Evolutionary conservation across 1,284 basidiomycete genomes (phyloP).

Genomic region (Puccinia horiana): DNA sequence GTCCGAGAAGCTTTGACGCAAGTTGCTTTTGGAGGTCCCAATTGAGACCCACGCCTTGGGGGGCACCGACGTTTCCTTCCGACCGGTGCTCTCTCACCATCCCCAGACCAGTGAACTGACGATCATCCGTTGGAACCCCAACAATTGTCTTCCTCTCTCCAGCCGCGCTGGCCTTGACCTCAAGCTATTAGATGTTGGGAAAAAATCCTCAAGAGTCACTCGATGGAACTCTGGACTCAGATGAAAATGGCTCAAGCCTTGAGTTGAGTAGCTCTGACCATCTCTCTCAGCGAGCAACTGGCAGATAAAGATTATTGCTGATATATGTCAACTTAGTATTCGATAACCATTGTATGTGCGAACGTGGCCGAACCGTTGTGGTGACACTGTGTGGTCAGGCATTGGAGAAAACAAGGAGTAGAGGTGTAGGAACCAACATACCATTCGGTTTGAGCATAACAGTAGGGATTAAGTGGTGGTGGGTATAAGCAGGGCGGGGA

Average conservation of each 20-base stretch:
- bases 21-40: slow-evolving; percentile 69
- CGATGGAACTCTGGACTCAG: slow-evolving; percentile 89
- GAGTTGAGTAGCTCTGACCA: slow-evolving; percentile 62
- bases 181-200: slow-evolving; percentile 74
- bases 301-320: no score
- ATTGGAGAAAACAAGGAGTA: no score
- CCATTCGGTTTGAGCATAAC: no score
- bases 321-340: no score
- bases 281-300: no score
- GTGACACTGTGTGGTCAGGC: no score
- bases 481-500: no score
- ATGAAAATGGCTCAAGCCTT: slow-evolving; percentile 81
- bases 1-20: slow-evolving; percentile 73
- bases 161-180: slow-evolving; percentile 50
- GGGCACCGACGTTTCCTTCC: slow-evolving; percentile 64
- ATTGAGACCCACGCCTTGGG: slow-evolving; percentile 71
- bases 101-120: slow-evolving; percentile 66
- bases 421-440: no score
- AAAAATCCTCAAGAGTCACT: slow-evolving; percentile 70
- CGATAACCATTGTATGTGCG: no score
- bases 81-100: slow-evolving; percentile 69
- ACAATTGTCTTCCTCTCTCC: slow-evolving; percentile 73
- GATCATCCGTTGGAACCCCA: slow-evolving; percentile 90
- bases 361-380: no score
- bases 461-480: no score